Percentiles rank a stretch among this genome's conserved stretches.
Evolutionary conservation across 371 early-diverging fungal species (phyloP).

Genomic region (Apophysomyces elegans): DNA sequence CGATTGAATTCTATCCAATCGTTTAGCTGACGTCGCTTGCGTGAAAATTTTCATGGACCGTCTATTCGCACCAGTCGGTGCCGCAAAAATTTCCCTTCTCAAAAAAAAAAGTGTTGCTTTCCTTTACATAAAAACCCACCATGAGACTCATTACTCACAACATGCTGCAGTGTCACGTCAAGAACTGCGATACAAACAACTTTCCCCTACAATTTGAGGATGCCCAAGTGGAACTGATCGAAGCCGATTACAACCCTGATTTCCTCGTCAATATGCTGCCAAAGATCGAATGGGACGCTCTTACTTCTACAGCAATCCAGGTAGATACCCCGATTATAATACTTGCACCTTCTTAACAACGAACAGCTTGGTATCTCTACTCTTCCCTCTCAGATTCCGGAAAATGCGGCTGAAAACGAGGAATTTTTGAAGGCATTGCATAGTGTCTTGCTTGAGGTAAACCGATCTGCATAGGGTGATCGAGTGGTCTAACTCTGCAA

Average conservation of each 20-base stretch:
- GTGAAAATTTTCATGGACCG: too few relatives aligned
- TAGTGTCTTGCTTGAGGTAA: constrained; percentile 80
- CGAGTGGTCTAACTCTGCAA: too few relatives aligned
- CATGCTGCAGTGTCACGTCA: constrained; percentile 97
- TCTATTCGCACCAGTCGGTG: too few relatives aligned
- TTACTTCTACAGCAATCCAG: constrained; percentile 73
- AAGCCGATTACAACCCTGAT: constrained; percentile 86
- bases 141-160: constrained; percentile 97
- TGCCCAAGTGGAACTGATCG: constrained; percentile 79
- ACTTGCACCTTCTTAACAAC: neutral
- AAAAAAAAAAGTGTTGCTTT: neutral
- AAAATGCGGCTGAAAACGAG: constrained; percentile 69
- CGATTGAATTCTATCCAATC: too few relatives aligned
- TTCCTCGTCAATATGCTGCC: constrained; percentile 84
- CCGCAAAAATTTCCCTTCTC: neutral
- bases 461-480: neutral
- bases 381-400: constrained; percentile 77
- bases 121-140: constrained; percentile 11
- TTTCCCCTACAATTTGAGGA: constrained; percentile 90
- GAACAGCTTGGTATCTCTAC: constrained; percentile 64
- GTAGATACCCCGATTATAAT: constrained; percentile 37
- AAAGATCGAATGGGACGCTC: constrained; percentile 87
- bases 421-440: constrained; percentile 80
- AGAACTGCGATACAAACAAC: constrained; percentile 86
- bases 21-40: too few relatives aligned